A percentile compares a stretch with the other conserved stretches of the same genome.
These are phyloP conservation scores for Stereocaulon alpinum DNA, from an alignment of 495 filamentous ascomycete genomes.

Conservation along the genomic window DNA sequence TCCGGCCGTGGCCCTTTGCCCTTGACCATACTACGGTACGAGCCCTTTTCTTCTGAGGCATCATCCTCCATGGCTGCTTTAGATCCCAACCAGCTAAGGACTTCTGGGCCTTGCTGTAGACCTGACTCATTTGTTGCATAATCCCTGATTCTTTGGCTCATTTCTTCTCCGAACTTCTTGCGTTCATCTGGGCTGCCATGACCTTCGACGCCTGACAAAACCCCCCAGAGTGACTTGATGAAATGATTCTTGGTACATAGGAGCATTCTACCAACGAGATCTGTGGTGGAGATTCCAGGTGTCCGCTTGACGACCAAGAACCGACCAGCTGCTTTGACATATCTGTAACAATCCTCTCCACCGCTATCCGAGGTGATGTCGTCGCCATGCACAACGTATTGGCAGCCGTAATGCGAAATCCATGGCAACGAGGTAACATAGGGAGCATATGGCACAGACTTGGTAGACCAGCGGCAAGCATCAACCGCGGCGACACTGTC, in stretches of 20 bases:
- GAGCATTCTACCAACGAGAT: constrained; percentile 94
- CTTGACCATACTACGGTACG: constrained; percentile 52
- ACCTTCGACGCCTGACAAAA: constrained; percentile 64
- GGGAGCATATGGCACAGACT: constrained; percentile 71
- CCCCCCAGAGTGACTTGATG: constrained; percentile 58
- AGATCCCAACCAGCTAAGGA: constrained; percentile 65
- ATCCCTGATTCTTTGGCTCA: constrained; percentile 61
- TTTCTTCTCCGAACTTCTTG: constrained; percentile 44
- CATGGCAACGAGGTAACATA: constrained; percentile 91
- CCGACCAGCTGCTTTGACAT: constrained; percentile 80
- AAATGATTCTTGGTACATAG: constrained; percentile 85
- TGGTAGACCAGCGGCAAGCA: constrained; percentile 88
- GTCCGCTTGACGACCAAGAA: constrained; percentile 96
- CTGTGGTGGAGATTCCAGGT: constrained; percentile 91
- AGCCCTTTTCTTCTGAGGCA: constrained; percentile 40
- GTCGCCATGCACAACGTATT: constrained; percentile 86
- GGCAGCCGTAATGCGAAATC: constrained; percentile 89
- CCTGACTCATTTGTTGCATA: constrained; percentile 83
- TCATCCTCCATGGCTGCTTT: constrained; percentile 42
- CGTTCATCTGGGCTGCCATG: constrained; percentile 56
- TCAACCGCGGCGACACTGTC: constrained; percentile 68
- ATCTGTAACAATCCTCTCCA: constrained; percentile 93
- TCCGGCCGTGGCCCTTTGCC: constrained; percentile 59
- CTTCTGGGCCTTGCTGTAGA: constrained; percentile 56
- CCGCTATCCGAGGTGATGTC: constrained; percentile 77